These are phyloP conservation scores for Pleurotus salmoneostramineus DNA, from an alignment of 768 basidiomycete genomes.

Conservation along the genomic window DNA sequence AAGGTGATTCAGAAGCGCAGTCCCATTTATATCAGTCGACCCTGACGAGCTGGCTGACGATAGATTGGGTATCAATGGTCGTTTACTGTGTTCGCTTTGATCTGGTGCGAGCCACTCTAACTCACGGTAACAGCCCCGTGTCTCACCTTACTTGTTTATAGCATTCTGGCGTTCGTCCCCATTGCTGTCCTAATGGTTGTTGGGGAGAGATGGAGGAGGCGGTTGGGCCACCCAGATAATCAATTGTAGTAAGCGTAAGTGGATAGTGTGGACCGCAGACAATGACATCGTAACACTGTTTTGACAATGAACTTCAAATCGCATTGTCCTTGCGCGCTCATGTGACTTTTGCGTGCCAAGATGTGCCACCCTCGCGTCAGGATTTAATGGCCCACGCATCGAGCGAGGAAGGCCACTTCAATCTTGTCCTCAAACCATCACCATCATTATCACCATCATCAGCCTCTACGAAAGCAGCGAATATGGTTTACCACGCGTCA, in stretches of 20 bases:
- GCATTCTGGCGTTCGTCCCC: constrained; percentile 28
- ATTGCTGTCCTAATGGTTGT: constrained; percentile 28
- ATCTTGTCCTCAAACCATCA: too few species aligned
- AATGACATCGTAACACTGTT: neutral
- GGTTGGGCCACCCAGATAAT: constrained; percentile 11
- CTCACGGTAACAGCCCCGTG: neutral
- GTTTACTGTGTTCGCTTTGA: constrained; percentile 29
- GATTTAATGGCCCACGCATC: too few species aligned
- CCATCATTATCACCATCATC: too few species aligned
- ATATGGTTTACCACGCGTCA: too few species aligned
- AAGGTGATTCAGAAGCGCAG: constrained; percentile 15
- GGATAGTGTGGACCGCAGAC: neutral
- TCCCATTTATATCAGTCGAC: neutral
- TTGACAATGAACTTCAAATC: neutral
- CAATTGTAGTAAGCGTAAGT: neutral
- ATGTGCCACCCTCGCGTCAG: too few species aligned
- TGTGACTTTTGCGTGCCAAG: neutral
- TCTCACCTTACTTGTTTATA: constrained; percentile 8
- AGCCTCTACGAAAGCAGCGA: too few species aligned
- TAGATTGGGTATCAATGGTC: constrained; percentile 34
- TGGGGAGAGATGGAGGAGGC: constrained; percentile 28
- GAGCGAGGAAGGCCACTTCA: too few species aligned
- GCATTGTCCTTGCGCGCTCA: neutral
- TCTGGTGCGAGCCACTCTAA: constrained; percentile 22
- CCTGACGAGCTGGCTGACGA: neutral